Conservation (phyloP, 805 yeast species). For the Zygosaccharomyces pseudorouxii region DNA sequence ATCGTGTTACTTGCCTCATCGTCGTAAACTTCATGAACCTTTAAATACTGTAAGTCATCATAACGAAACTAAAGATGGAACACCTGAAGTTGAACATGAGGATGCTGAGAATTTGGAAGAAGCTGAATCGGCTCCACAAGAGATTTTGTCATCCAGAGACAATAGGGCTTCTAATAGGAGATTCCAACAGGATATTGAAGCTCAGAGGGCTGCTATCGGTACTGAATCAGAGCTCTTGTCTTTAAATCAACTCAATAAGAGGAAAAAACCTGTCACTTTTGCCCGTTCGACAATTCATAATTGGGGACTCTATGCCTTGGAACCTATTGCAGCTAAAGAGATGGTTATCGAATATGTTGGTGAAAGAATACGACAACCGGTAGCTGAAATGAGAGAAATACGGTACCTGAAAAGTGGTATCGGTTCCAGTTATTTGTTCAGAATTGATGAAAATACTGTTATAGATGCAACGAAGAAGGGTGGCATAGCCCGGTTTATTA, state of each 20-base stretch:
- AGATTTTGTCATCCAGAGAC: slow-evolving; percentile 68
- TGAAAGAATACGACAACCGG: slow-evolving; percentile 86
- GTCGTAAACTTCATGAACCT: slow-evolving; percentile 63
- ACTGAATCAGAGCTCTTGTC: slow-evolving; percentile 77
- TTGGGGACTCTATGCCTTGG: slow-evolving; percentile 96
- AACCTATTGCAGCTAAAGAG: slow-evolving; percentile 91
- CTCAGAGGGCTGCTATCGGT: slow-evolving; percentile 71
- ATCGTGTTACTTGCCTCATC: slow-evolving; percentile 74
- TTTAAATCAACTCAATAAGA: slow-evolving; percentile 79
- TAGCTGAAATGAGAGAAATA: slow-evolving; percentile 88
- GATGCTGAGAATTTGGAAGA: slow-evolving; percentile 21
- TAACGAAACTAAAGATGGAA: slow-evolving; percentile 42
- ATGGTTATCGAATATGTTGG: slow-evolving; percentile 99
- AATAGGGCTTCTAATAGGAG: slow-evolving; percentile 84
- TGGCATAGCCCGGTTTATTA: slow-evolving; percentile 93
- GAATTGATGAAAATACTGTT: slow-evolving; percentile 90
- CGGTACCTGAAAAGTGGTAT: slow-evolving; percentile 84
- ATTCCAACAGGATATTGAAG: slow-evolving; percentile 82
- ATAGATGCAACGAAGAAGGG: slow-evolving; percentile 97
- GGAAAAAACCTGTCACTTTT: slow-evolving; percentile 93
- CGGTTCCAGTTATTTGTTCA: slow-evolving; percentile 88
- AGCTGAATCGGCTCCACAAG: slow-evolving; percentile 20
- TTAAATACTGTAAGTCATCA: slow-evolving; percentile 63
- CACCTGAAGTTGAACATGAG: slow-evolving; percentile 17
- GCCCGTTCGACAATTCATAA: slow-evolving; percentile 96